Conservation (phyloP, 192 early-diverging fungal species). For the Coemansia sp. region DNA sequence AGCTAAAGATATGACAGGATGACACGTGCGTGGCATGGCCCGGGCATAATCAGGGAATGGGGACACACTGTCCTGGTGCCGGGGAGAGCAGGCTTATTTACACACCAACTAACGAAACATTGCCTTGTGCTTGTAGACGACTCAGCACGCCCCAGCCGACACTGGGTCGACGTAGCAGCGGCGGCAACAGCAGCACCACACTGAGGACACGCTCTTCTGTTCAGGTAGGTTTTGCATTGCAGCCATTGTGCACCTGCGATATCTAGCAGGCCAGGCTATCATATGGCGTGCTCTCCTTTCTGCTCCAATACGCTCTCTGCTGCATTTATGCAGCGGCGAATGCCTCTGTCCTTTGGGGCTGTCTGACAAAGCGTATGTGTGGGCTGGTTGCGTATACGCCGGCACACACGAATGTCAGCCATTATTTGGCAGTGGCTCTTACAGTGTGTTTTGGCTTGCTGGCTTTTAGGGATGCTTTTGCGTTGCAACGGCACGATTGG, state of each 20-base stretch:
- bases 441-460: background rate
- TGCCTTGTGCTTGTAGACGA: conserved; percentile 8
- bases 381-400: background rate
- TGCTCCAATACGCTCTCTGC: background rate
- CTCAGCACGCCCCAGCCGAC: conserved; percentile 11
- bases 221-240: conserved; percentile 8
- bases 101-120: background rate
- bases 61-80: background rate
- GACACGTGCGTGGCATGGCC: conserved; percentile 11
- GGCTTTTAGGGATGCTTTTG: background rate
- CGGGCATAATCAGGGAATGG: background rate
- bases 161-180: conserved; percentile 2
- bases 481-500: background rate
- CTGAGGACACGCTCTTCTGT: conserved; percentile 5
- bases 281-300: background rate
- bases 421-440: background rate
- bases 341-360: background rate
- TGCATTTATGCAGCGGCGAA: background rate
- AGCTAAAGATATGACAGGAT: conserved; percentile 8
- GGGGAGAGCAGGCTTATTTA: background rate
- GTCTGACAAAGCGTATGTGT: background rate
- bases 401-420: conserved; percentile 1
- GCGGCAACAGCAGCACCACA: conserved; percentile 9
- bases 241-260: background rate
- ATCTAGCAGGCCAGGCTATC: background rate